Evolutionary conservation across 371 early-diverging fungal species (phyloP).

Genomic region (Batkoa obscura): DNA sequence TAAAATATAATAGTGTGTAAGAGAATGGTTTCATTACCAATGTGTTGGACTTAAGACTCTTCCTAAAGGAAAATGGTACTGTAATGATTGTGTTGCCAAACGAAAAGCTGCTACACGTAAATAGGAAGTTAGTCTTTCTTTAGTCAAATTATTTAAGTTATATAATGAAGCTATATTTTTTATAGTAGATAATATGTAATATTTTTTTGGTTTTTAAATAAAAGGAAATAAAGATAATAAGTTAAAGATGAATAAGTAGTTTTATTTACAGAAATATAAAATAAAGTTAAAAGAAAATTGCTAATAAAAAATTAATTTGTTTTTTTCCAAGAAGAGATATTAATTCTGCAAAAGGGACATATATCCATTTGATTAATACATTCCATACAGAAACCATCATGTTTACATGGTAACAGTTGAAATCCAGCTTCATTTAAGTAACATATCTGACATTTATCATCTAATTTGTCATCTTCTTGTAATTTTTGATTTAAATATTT

Average conservation of each 20-base stretch:
- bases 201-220: no score
- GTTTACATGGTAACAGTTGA: not conserved
- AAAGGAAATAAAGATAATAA: no score
- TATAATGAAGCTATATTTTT: no score
- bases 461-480: not conserved
- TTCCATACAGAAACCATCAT: not conserved
- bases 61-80: constrained; percentile 88
- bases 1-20: constrained; percentile 49
- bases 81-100: constrained; percentile 35
- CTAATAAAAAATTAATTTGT: no score
- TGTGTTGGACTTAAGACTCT: constrained; percentile 74
- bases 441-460: not conserved
- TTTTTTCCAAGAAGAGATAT: not conserved
- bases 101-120: no score
- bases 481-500: not conserved
- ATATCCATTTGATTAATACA: not conserved
- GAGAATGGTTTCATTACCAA: constrained; percentile 90
- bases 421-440: not conserved
- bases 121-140: no score
- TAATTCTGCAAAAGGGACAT: not conserved
- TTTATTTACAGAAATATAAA: no score
- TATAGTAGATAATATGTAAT: no score
- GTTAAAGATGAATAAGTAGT: no score
- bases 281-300: no score
- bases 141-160: no score